Percentiles rank a stretch among this genome's conserved stretches.
phyloP scores from a whole-genome alignment of 1,139 yeast genomes.

The Geotrichum macrosporum region DNA sequence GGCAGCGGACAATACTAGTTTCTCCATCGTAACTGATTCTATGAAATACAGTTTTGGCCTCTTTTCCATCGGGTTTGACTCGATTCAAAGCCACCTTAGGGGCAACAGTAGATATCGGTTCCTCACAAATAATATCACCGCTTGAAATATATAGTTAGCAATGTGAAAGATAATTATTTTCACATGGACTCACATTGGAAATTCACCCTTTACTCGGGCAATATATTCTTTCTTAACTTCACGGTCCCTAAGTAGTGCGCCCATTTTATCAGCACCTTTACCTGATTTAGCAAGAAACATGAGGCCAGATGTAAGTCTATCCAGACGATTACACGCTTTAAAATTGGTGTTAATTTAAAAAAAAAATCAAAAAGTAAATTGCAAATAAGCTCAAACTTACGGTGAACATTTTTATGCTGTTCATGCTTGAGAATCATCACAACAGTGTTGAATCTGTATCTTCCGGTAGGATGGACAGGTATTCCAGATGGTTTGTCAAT shows the following conservation, averaged over 20 bases:
- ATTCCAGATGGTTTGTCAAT: constrained; percentile 94
- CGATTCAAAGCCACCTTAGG: constrained; percentile 77
- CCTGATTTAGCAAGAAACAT: constrained; percentile 89
- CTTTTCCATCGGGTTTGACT: constrained; percentile 65
- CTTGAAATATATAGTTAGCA: constrained; percentile 20
- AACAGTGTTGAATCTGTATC: constrained; percentile 80
- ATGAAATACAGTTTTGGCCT: constrained; percentile 47
- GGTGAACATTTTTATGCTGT: constrained; percentile 61
- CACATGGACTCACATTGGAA: constrained; percentile 46
- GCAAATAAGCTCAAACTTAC: constrained; percentile 25
- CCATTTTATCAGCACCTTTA: constrained; percentile 72
- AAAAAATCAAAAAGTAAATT: not conserved
- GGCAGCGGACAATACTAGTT: constrained; percentile 72
- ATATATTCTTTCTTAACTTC: constrained; percentile 77
- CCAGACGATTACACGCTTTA: constrained; percentile 76
- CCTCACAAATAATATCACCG: constrained; percentile 52
- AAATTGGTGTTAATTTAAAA: constrained; percentile 7
- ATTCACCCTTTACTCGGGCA: constrained; percentile 82
- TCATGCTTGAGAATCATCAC: constrained; percentile 78
- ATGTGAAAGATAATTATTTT: not conserved
- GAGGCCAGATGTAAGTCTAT: constrained; percentile 86
- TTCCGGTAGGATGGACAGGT: constrained; percentile 95
- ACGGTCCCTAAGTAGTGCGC: constrained; percentile 67
- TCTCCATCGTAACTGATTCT: constrained; percentile 58
- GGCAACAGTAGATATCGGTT: constrained; percentile 66